Base-by-base conservation (phyloP, 345 rosid genomes). In the Reutealis trisperma region DNA sequence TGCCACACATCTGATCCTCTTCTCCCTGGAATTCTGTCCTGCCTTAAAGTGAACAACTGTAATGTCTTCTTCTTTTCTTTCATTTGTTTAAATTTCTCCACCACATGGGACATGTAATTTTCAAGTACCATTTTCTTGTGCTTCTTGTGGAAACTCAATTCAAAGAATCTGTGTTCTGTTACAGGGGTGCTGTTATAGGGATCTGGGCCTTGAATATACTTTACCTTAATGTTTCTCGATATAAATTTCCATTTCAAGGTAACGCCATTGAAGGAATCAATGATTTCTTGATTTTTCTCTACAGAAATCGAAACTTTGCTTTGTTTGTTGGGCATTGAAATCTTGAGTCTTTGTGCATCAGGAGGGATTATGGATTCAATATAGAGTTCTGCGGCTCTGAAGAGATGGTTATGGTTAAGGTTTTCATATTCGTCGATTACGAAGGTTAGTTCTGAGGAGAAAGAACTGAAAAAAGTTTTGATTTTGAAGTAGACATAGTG, bases 81-180 rank as follows among this genome's bases (percentile, higher is more conserved):
- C 37, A 73, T 13, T 42, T 85, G 81, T n/a, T 70, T 62, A 0
- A 81, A 64, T 65, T 78, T 78, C 5, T 30, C 22, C 37, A 85
- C 7, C 3, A 85, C 57, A 21, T 85, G 71, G 19, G 77, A 72
- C 8, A 85, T 21, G 19, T 83, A 85, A 32, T 13, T 14, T 12
- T 51, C 72, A 75, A 85, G 25, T 55, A 83, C 82, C 79, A 71
- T 60, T 6, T 80, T 74, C 42, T 76, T 83, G 64, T 83, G 75
- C 52, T 85, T 85, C 81, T 73, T 85, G 70, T 80, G 75, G 75
- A 85, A 85, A 32, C 79, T 75, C 32, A 85, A 61, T 75, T 83
- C 83, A 67, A 80, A 80, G 60, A 1, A 69, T 13, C 63, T 76
- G 37, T 5, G 12, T 13, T 78, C 83, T 13, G 76, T 34, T 70